Base-by-base conservation (phyloP, 768 basidiomycete species). In the Cytidiella melzeri region DNA sequence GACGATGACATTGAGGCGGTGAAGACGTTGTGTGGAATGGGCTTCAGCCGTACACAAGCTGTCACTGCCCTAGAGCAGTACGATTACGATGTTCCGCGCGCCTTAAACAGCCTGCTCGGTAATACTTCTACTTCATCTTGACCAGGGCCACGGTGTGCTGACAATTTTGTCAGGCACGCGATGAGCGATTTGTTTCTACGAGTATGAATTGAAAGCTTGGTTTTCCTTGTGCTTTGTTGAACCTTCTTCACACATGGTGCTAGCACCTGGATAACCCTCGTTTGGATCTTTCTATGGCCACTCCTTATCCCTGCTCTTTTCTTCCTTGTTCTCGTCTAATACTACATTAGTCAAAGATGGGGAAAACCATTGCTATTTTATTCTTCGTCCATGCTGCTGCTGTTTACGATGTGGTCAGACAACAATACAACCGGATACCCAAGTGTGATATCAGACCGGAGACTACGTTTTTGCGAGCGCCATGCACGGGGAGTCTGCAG, bases 21-120 rank as follows among this genome's bases (percentile, higher is more conserved):
- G 19, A 87, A 83, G 60, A 83, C 87, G 61, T 70, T 98, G 36
- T 82, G 81, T 41, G 77, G 76, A 18, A 96, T 97, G 93, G 95
- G 95, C 21, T 97, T 98, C 72, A 83, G 77, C 53, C 79, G 94
- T 37, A 65, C 71, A 13, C 83, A 93, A 62, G 89, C 91, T 0
- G 79, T 97, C 5, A 76, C 75, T 11, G 92, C 94, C 11, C 73
- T 98, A 5, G 94, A 95, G 65, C 82, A 78, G 50, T 73, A 87
- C 61, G 83, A 81, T 48, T 96, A 95, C 60, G 85, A 93, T 63
- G 77, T 95, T 30, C 83, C 73, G 57, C 79, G 73, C 60, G 86
- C 91, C 15, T 67, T 92, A 50, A 90, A 93, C 63, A 83, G 77
- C 54, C 67, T 93, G 50, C 67, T 94, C 52, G 76, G 75, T 59